These are phyloP conservation scores for Pythium volutum DNA, from an alignment of 352 stramenopile genomes.

Conservation along the genomic window DNA sequence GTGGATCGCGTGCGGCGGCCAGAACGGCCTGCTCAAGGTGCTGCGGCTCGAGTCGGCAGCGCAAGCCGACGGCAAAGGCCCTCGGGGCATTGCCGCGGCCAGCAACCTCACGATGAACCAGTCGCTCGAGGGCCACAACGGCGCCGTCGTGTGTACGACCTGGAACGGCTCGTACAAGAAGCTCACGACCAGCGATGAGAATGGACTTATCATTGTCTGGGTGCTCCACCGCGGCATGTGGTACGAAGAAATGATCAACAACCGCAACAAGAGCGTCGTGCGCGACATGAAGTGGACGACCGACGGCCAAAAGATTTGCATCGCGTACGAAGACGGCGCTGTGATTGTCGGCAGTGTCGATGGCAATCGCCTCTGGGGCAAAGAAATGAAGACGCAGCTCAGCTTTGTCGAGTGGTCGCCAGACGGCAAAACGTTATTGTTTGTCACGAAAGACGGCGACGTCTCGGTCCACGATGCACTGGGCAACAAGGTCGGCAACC, in stretches of 20 bases:
- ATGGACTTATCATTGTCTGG: slow-evolving; percentile 95
- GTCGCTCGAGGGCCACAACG: slow-evolving; percentile 92
- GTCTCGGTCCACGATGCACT: slow-evolving; percentile 85
- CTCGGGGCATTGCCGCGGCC: slow-evolving; percentile 77
- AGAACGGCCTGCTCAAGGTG: slow-evolving; percentile 93
- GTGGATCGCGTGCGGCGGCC: slow-evolving; percentile 93
- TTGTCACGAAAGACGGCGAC: slow-evolving; percentile 83
- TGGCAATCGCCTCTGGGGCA: slow-evolving; percentile 93
- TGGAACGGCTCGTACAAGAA: slow-evolving; percentile 95
- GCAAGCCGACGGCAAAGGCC: slow-evolving; percentile 64
- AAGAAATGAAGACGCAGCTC: slow-evolving; percentile 91
- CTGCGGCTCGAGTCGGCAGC: slow-evolving; percentile 83
- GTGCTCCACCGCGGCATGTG: slow-evolving; percentile 92
- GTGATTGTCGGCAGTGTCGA: slow-evolving; percentile 95
- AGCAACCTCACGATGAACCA: slow-evolving; percentile 95
- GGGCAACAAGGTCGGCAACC: slow-evolving; percentile 81
- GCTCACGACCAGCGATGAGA: slow-evolving; percentile 94
- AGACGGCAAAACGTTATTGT: slow-evolving; percentile 86
- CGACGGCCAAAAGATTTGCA: slow-evolving; percentile 94
- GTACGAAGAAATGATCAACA: slow-evolving; percentile 98
- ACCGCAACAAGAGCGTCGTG: slow-evolving; percentile 93
- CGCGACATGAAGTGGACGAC: slow-evolving; percentile 94
- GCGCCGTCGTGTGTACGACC: slow-evolving; percentile 86
- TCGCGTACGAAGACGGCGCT: slow-evolving; percentile 92
- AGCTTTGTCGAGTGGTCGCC: slow-evolving; percentile 93